Percentiles rank a stretch among this genome's conserved stretches.
These are phyloP conservation scores for Zymoseptoria pseudotritici DNA, from an alignment of 2,329 filamentous ascomycete species.

Conservation along the genomic window DNA sequence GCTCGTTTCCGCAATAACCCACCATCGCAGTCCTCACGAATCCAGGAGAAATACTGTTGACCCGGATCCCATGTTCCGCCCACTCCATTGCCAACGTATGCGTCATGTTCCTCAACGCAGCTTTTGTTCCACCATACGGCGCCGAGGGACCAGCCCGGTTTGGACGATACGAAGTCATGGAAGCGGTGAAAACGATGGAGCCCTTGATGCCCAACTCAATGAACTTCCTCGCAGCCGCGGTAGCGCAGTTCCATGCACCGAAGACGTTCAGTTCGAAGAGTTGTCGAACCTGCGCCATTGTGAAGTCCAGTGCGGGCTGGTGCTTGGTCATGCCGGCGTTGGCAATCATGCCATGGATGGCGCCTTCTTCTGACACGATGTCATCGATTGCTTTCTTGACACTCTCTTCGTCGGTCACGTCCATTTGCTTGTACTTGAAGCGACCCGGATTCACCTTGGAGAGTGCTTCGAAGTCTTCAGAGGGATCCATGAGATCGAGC, in stretches of 20 bases:
- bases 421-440: slow-evolving; percentile 26
- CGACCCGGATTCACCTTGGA: slow-evolving; percentile 21
- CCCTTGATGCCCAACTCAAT: slow-evolving; percentile 40
- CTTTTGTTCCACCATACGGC: slow-evolving; percentile 39
- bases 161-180: slow-evolving; percentile 42
- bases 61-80: slow-evolving; percentile 28
- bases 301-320: slow-evolving; percentile 27
- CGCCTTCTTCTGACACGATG: slow-evolving; percentile 21
- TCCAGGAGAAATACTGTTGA: slow-evolving; percentile 28
- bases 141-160: slow-evolving; percentile 31
- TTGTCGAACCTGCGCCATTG: slow-evolving; percentile 23
- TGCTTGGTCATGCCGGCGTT: slow-evolving; percentile 29
- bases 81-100: slow-evolving; percentile 33
- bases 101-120: slow-evolving; percentile 36
- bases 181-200: slow-evolving; percentile 41
- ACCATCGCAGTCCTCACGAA: slow-evolving; percentile 34
- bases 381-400: slow-evolving; percentile 22
- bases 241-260: slow-evolving; percentile 39
- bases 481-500: slow-evolving; percentile 25
- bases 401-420: slow-evolving; percentile 23
- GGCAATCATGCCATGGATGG: slow-evolving; percentile 23
- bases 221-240: slow-evolving; percentile 38
- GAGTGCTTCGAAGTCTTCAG: slow-evolving; percentile 23
- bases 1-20: neutral
- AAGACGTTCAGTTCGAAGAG: slow-evolving; percentile 35